phyloP scores from a whole-genome alignment of 139 green algal species.

The Micractinium sp. region DNA sequence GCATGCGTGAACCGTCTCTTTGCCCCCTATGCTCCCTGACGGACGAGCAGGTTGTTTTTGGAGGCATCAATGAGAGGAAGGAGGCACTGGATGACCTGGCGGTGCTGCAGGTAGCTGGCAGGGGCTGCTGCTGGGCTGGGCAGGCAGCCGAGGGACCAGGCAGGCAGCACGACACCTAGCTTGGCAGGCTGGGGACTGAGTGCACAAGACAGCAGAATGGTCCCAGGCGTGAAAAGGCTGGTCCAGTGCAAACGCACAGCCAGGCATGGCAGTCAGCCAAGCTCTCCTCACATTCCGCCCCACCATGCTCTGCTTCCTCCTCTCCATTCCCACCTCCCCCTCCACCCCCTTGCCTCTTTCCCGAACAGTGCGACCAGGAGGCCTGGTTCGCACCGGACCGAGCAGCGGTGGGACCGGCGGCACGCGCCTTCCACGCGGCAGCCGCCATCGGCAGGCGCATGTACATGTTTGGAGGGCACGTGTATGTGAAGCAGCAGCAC shows the following conservation, averaged over 20 bases:
- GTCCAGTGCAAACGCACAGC: no score
- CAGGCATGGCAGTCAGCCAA: no score
- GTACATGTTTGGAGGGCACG: constrained; percentile 78
- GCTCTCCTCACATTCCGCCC: no score
- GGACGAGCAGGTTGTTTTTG: constrained; percentile 18
- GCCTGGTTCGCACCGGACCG: constrained; percentile 46
- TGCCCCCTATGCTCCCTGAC: background rate
- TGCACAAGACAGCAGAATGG: background rate
- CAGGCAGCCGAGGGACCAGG: background rate
- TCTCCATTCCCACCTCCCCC: no score
- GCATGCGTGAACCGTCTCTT: background rate
- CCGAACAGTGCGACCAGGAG: background rate
- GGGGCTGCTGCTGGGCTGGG: background rate
- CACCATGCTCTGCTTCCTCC: no score
- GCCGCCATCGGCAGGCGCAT: constrained; percentile 52
- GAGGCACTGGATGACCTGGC: constrained; percentile 45
- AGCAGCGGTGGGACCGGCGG: constrained; percentile 42
- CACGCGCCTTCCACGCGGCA: constrained; percentile 70
- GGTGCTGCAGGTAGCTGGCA: constrained; percentile 39
- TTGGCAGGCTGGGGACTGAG: background rate
- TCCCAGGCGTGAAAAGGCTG: no score
- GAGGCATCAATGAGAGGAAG: constrained; percentile 40
- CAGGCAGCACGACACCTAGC: background rate
- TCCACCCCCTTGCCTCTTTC: background rate
- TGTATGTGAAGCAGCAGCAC: constrained; percentile 59